Evolutionary conservation across 331 rosid species (phyloP).

Genomic region (Malus hybrid): DNA sequence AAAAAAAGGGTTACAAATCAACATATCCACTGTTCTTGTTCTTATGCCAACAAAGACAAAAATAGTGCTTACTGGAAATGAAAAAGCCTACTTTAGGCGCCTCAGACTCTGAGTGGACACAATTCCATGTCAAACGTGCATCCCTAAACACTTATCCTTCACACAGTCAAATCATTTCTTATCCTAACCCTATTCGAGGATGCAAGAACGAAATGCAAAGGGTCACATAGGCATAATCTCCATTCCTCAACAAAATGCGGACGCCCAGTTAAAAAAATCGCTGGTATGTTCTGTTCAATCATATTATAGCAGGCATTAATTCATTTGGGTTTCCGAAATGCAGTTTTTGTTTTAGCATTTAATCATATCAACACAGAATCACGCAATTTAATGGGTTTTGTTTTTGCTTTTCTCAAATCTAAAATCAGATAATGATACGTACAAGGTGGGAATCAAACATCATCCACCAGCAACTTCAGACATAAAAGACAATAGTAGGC

Average conservation of each 20-base stretch:
- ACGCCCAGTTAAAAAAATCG: neutral
- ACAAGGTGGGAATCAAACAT: neutral
- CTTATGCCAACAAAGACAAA: neutral
- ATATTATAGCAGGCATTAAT: too few species aligned
- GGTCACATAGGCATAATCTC: neutral
- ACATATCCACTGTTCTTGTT: neutral
- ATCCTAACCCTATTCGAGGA: neutral
- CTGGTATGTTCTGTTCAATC: neutral
- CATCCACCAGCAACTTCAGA: neutral
- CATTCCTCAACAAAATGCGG: neutral
- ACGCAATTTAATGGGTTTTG: too few species aligned
- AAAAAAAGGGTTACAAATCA: neutral
- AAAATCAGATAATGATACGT: neutral
- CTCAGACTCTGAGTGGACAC: neutral
- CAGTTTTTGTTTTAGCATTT: neutral
- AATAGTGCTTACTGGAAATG: neutral
- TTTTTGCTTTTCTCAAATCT: too few species aligned
- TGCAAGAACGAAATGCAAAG: neutral
- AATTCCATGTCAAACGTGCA: neutral
- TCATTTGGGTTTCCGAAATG: neutral
- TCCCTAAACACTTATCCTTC: neutral
- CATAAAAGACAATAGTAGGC: neutral
- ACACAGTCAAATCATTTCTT: neutral
- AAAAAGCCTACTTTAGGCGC: neutral
- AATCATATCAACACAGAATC: too few species aligned